Base-by-base conservation (phyloP, 2,329 filamentous ascomycete species). In the Gaeumannomyces sp. region DNA sequence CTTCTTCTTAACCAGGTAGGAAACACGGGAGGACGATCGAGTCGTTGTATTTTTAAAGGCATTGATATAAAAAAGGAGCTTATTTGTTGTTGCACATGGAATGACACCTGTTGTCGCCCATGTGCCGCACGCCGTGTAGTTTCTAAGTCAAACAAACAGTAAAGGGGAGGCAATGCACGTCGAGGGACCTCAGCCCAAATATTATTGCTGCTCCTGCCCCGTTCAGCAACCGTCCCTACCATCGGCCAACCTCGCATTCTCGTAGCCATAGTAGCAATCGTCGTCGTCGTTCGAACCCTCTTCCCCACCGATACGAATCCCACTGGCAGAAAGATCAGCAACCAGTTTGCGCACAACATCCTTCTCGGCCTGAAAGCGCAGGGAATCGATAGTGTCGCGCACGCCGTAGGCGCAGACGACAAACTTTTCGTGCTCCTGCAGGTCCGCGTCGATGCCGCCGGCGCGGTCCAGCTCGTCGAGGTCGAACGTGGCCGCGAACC, bases 401-500 rank as follows among this genome's bases (percentile, higher is more conserved):
- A 71, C 64, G 72, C 73, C 73, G 60, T 65, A 65, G 0, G 69
- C 64, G 28, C 69, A 64, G 11, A 74, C 65, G 29, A 70, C 67
- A 68, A 77, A 76, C 69, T 72, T 74, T 14, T 66, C 64, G 57
- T 77, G 73, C 64, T 72, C 73, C 6, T 72, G 74, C 19, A 67
- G 69, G 3, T 58, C 28, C n/a, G 45, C 14, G 45, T 61, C 60
- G 19, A 38, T 45, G 8, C 61, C 64, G 33, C 70, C 72, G 4
- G 70, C 70, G 4, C 61, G 45, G 4, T 64, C 65, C 1, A 69
- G 69, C 11, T 74, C 75, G 65, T 74, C 71, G 0, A 69, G 72
- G 56, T 63, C 61, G 53, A 63, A 63, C 53, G 70, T 70, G 10
- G 77, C 78, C 2, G 75, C 76, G 64, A 73, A 80, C 70, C 74